Base-by-base conservation (phyloP, 2,329 filamentous ascomycete species). In the Colletotrichum limetticola region DNA sequence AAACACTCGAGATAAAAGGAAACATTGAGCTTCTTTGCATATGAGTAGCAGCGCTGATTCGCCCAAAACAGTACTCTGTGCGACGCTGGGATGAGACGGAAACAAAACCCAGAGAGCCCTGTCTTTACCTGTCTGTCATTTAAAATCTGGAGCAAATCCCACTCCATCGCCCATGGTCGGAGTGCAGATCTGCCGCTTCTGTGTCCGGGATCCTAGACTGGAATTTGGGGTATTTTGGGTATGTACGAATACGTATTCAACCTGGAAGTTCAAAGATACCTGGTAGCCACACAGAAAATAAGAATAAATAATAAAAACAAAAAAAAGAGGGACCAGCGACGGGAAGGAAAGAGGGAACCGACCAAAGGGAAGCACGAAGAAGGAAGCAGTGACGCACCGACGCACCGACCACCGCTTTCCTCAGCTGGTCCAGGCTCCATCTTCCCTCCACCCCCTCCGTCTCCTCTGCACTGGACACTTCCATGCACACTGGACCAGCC, bases 391-490 rank as follows among this genome's bases (percentile, higher is more conserved):
- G 71, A 74, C 71, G 71, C 71, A 74, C 24, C 49, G 68, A 72
- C 63, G 71, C 71, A 74, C 71, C 42, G 71, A 72, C 71, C 71
- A 72, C 68, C 71, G 62, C 63, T 72, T 72, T 52, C 71, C 67
- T 42, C 16, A 49, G 42, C 42, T 42, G 58, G 57, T 55, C 62
- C 46, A 71, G 57, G 71, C 52, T 74, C 71, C 71, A 73, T 73
- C 63, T 65, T 60, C 58, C 59, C 53, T 64, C 42, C 56, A 56
- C 68, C 57, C 55, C 68, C 67, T 66, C 67, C 71, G 53, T 59
- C 69, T 32, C 32, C 32, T 32, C 32, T 32, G 30, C 30, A 32
- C 9, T 32, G 32, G 32, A 32, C 32, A 32, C 32, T 32, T 30
- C 30, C 30, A 30, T 62, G 32, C 32, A 32, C 32, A 32, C 63